A percentile compares a stretch with the other conserved stretches of the same genome.
These are phyloP conservation scores for Simmondsia chinensis DNA, from an alignment of 148 eudicot species.

Conservation along the genomic window DNA sequence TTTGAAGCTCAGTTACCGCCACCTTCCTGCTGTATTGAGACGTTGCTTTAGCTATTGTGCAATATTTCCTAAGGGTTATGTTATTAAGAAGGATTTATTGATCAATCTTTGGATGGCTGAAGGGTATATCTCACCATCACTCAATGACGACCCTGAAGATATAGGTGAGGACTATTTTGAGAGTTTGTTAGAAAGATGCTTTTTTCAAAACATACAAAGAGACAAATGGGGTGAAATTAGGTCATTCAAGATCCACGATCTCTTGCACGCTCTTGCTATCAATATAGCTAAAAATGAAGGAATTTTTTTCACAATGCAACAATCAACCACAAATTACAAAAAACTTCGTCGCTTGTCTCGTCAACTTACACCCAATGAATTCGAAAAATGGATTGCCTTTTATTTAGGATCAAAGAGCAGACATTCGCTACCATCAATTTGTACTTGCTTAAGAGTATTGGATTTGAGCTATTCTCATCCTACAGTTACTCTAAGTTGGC, in stretches of 20 bases:
- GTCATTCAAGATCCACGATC: constrained; percentile 13
- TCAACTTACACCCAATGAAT: background rate
- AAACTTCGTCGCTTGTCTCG: background rate
- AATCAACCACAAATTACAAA: background rate
- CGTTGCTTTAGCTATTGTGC: constrained; percentile 16
- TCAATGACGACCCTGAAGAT: constrained; percentile 7
- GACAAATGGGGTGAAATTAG: background rate
- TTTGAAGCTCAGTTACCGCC: constrained; percentile 19
- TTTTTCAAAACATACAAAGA: constrained; percentile 8
- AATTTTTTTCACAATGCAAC: background rate
- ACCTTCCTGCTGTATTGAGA: background rate
- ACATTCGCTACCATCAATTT: background rate
- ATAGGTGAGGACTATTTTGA: constrained; percentile 13
- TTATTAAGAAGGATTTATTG: constrained; percentile 11
- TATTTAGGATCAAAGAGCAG: background rate
- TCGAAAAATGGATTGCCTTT: no score
- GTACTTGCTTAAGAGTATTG: constrained; percentile 6
- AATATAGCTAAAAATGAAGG: constrained; percentile 2
- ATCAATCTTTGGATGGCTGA: constrained; percentile 13
- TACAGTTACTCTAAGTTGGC: background rate
- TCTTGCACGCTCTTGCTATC: constrained; percentile 15
- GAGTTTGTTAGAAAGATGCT: constrained; percentile 8
- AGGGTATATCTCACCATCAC: constrained; percentile 5
- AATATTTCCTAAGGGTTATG: constrained; percentile 10
- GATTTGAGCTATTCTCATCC: constrained; percentile 4